A percentile compares a stretch with the other conserved stretches of the same genome.
These are phyloP conservation scores for Esteya vermicola DNA, from an alignment of 2,329 filamentous ascomycete genomes.

Conservation along the genomic window DNA sequence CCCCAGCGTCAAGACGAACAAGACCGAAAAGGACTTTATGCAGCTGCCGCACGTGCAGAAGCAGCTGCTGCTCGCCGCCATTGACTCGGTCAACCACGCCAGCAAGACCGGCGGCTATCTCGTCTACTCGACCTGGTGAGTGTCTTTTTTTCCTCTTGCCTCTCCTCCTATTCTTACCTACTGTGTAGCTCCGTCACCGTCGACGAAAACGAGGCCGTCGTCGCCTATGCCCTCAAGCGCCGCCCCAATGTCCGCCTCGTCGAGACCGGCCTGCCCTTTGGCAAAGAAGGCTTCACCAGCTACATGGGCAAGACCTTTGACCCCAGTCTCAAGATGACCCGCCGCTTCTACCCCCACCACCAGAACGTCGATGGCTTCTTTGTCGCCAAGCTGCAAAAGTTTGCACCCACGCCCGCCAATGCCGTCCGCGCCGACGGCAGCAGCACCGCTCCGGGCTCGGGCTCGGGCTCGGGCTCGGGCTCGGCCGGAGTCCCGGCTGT, in stretches of 20 bases:
- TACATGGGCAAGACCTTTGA: slow-evolving; percentile 90
- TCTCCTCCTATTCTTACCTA: no score
- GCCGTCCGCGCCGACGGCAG: slow-evolving; percentile 20
- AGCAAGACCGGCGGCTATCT: slow-evolving; percentile 92
- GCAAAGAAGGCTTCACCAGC: slow-evolving; percentile 80
- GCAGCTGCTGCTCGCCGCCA: slow-evolving; percentile 80
- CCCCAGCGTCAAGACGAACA: slow-evolving; percentile 93
- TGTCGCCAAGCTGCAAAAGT: slow-evolving; percentile 94
- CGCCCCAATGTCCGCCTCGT: slow-evolving; percentile 90
- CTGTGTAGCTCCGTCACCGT: slow-evolving; percentile 10
- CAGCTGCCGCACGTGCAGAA: slow-evolving; percentile 88
- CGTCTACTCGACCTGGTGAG: slow-evolving; percentile 79
- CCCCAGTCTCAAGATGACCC: slow-evolving; percentile 65
- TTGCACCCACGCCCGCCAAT: slow-evolving; percentile 56
- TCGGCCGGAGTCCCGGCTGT: no score
- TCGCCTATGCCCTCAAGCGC: slow-evolving; percentile 83
- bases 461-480: no score
- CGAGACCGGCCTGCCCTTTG: slow-evolving; percentile 79
- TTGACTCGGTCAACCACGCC: slow-evolving; percentile 89
- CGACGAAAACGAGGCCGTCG: slow-evolving; percentile 61
- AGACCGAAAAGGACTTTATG: slow-evolving; percentile 90
- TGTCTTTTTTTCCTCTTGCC: not conserved
- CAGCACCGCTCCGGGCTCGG: no score
- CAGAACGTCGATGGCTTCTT: slow-evolving; percentile 74
- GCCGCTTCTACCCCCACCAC: slow-evolving; percentile 85